Percentiles rank a stretch among this genome's conserved stretches.
These are phyloP conservation scores for Hypoxylon sp. DNA, from an alignment of 2,329 filamentous ascomycete genomes.

Conservation along the genomic window DNA sequence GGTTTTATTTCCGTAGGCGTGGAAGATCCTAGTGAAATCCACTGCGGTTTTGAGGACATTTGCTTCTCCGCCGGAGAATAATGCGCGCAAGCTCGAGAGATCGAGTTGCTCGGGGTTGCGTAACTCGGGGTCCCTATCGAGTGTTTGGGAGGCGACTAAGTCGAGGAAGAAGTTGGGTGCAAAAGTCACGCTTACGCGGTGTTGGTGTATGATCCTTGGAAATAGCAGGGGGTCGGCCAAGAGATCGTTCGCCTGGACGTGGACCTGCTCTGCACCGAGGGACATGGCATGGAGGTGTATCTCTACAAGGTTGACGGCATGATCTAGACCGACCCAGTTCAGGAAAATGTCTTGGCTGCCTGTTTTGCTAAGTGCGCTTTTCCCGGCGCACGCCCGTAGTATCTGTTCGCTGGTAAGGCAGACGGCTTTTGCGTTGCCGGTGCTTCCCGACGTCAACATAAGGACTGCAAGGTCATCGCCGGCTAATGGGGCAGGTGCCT, in stretches of 20 bases:
- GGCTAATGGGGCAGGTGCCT: background rate
- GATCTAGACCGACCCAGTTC: conserved; percentile 68
- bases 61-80: conserved; percentile 6
- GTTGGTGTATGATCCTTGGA: conserved; percentile 57
- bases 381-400: conserved; percentile 59
- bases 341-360: conserved; percentile 54
- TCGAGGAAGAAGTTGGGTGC: conserved; percentile 58
- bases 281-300: conserved; percentile 64
- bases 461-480: conserved; percentile 45
- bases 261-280: conserved; percentile 60
- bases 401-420: conserved; percentile 61
- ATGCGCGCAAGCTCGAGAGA: conserved; percentile 4
- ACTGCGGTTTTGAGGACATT: conserved; percentile 16
- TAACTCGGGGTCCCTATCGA: conserved; percentile 6
- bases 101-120: conserved; percentile 14
- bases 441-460: conserved; percentile 68
- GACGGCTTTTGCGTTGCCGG: conserved; percentile 66
- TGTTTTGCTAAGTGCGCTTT: conserved; percentile 49
- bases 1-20: conserved; percentile 2
- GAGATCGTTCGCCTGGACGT: conserved; percentile 60
- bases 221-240: conserved; percentile 58
- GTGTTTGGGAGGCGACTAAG: conserved; percentile 32
- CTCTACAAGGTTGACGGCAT: conserved; percentile 66
- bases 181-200: conserved; percentile 61
- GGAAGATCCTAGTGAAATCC: conserved; percentile 3